These are phyloP conservation scores for Phaeosphaeriaceae sp. DNA, from an alignment of 2,329 filamentous ascomycete species.

Conservation along the genomic window DNA sequence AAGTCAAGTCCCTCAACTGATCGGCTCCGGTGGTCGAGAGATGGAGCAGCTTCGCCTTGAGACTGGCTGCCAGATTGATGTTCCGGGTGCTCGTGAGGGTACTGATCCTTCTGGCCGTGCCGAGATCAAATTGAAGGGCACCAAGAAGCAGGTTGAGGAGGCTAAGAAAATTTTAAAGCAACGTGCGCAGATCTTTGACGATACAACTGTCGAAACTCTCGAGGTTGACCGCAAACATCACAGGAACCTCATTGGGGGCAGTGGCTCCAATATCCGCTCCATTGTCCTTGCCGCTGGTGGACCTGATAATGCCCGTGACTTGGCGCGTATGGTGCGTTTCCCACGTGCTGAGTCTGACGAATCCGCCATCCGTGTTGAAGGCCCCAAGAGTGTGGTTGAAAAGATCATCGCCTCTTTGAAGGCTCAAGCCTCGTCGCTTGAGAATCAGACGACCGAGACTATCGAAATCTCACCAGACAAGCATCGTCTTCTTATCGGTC, in stretches of 20 bases:
- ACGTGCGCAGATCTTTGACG: conserved; percentile 85
- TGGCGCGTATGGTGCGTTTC: conserved; percentile 92
- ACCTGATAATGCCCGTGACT: conserved; percentile 80
- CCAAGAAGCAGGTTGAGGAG: conserved; percentile 86
- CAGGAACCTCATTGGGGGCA: conserved; percentile 83
- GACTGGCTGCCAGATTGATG: conserved; percentile 89
- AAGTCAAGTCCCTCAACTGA: conserved; percentile 90
- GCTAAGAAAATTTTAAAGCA: conserved; percentile 90
- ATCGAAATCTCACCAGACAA: conserved; percentile 88
- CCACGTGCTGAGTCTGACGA: conserved; percentile 85
- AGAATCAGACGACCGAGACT: conserved; percentile 78
- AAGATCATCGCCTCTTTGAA: conserved; percentile 86
- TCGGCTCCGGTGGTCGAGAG: conserved; percentile 86
- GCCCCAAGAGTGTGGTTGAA: conserved; percentile 81
- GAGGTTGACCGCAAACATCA: conserved; percentile 96
- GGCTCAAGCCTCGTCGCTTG: conserved; percentile 79
- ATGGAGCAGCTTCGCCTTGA: conserved; percentile 87
- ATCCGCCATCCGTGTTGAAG: conserved; percentile 86
- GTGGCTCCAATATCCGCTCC: conserved; percentile 82
- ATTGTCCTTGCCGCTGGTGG: conserved; percentile 90
- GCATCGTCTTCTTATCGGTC: conserved; percentile 89
- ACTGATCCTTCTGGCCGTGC: conserved; percentile 70
- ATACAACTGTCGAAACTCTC: conserved; percentile 82
- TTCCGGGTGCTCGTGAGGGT: conserved; percentile 79
- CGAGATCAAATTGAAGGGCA: conserved; percentile 91